phyloP scores from a whole-genome alignment of 768 basidiomycete species.

The Saitozyma sp. region DNA sequence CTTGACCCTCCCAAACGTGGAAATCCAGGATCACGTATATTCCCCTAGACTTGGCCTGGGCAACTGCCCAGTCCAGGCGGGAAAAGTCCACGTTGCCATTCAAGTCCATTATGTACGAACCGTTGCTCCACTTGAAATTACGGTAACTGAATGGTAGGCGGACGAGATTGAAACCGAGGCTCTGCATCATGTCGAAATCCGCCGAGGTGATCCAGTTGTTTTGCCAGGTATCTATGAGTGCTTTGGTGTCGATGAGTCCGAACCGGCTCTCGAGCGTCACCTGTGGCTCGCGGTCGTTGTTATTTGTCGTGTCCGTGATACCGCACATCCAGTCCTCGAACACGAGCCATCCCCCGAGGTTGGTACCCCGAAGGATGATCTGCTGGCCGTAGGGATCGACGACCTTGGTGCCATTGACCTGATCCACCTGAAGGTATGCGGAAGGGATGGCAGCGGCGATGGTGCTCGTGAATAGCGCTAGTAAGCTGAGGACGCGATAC shows the following conservation, averaged over 20 bases:
- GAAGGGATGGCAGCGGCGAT: no score
- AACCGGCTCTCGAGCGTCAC: constrained; percentile 38
- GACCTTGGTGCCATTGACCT: constrained; percentile 34
- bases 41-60: constrained; percentile 32
- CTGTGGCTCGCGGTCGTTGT: constrained; percentile 40
- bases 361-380: constrained; percentile 38
- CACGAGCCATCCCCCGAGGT: constrained; percentile 48
- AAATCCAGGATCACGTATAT: constrained; percentile 42
- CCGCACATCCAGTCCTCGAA: constrained; percentile 48
- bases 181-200: constrained; percentile 36
- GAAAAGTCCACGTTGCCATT: constrained; percentile 25
- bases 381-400: constrained; percentile 41
- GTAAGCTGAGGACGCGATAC: no score
- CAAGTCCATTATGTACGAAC: constrained; percentile 29
- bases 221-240: constrained; percentile 37
- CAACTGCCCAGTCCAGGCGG: constrained; percentile 42
- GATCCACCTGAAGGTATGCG: no score
- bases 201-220: constrained; percentile 36
- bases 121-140: constrained; percentile 34
- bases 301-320: constrained; percentile 38
- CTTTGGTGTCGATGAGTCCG: constrained; percentile 29
- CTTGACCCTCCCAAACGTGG: constrained; percentile 47
- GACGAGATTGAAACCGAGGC: constrained; percentile 42
- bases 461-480: no score
- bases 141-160: constrained; percentile 37